phyloP scores from a whole-genome alignment of 805 yeast genomes.

The Sungouiozyma ichnusensis region DNA sequence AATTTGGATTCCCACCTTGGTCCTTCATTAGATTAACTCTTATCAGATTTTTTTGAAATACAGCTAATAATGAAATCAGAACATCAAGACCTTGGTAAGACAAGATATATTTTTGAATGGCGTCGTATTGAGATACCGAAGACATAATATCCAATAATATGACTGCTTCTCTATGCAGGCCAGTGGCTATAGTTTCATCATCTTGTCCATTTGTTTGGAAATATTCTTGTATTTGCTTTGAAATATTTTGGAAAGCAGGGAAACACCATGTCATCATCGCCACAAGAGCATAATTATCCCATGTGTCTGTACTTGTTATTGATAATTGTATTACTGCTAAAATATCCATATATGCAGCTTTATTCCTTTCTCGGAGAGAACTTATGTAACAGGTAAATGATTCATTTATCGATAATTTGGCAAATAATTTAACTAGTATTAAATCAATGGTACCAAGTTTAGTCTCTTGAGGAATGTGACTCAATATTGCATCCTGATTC shows the following conservation, averaged over 20 bases:
- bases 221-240: conserved; percentile 15
- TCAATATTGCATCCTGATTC: background rate
- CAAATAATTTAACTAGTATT: conserved; percentile 22
- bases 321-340: conserved; percentile 23
- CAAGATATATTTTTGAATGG: conserved; percentile 28
- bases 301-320: conserved; percentile 29
- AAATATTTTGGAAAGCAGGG: conserved; percentile 21
- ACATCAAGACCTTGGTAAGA: conserved; percentile 31
- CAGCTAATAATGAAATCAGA: conserved; percentile 23
- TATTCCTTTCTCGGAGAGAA: conserved; percentile 7
- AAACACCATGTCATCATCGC: conserved; percentile 33
- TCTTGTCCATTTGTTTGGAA: conserved; percentile 13
- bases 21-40: conserved; percentile 22
- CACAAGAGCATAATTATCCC: conserved; percentile 32
- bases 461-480: background rate
- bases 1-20: conserved; percentile 15
- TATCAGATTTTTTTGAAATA: conserved; percentile 28
- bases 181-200: conserved; percentile 9
- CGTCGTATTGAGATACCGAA: conserved; percentile 26
- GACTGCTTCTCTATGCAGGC: conserved; percentile 22
- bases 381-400: conserved; percentile 27
- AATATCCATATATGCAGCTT: conserved; percentile 6
- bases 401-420: conserved; percentile 26
- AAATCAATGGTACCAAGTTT: conserved; percentile 6
- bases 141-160: conserved; percentile 29